Evolutionary conservation across 1,139 yeast species (phyloP), one percentile per base, ranked within the genome.

Genomic region (Yamadazyma sp.): DNA sequence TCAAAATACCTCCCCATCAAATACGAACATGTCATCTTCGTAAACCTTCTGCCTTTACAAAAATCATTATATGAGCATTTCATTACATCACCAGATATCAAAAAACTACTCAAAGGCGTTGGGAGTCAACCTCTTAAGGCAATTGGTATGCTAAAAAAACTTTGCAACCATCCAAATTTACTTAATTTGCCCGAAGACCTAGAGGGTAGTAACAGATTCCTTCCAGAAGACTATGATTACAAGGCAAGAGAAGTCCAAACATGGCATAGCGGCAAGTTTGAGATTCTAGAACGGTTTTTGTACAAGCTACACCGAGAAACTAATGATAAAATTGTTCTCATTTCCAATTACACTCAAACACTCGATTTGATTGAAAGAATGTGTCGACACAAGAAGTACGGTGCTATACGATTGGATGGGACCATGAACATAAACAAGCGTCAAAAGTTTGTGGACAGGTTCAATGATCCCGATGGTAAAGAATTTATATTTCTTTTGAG

Each of bases 1-100:
- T 85, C 97, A 32, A 92, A 92, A 62, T 92, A 92, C 56, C 70
- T 92, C 42, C 98, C 98, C 0, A 87, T 94, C 49, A 92, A 92
- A 60, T 91, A 89, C 59, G 99, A 92, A 59, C 96, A 92, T 61
- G 98, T 92, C 31, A 83, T 92, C 12, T 92, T 92, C 59, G 91
- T 95, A 42, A 84, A 83, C 23, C 67, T 92, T 42, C 77, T 94
- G 2, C 89, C 89, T 1, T 74, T 91, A 66, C 99, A 92, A 60
- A 68, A 70, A 40, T 62, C 72, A 2, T 61, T 92, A 2, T 92
- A 92, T 56, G 69, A 78, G 42, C 84, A 84, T 53, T 87, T 87
- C 50, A 77, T 89, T 37, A 78, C 87, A 5, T 84, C 96, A 2
- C 91, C 95, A 1, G 95, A 85, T 38, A 84, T 88, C 48, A 79